Percentiles rank a stretch among this genome's conserved stretches.
Evolutionary conservation across 768 basidiomycete genomes (phyloP).

Genomic region (Albatrellus ellisii): DNA sequence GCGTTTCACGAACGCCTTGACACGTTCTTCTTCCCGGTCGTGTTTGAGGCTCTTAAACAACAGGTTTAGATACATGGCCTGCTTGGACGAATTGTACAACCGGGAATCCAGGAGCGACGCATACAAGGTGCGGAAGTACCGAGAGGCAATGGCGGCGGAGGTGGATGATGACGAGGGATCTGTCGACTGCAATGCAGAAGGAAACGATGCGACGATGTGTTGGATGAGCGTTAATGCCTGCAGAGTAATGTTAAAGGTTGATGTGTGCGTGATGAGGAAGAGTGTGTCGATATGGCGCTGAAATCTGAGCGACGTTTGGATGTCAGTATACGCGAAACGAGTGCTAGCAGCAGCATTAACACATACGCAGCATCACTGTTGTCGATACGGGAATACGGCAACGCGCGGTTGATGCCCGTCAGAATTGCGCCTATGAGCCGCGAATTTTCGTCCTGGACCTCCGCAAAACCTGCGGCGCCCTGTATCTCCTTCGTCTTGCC

Average conservation of each 20-base stretch:
- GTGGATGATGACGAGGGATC: conserved; percentile 28
- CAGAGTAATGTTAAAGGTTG: conserved; percentile 93
- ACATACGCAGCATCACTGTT: conserved; percentile 51
- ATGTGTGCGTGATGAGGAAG: conserved; percentile 89
- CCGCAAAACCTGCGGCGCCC: conserved; percentile 54
- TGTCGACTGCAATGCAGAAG: conserved; percentile 25
- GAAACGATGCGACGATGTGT: conserved; percentile 55
- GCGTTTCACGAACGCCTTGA: conserved; percentile 71
- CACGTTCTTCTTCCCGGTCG: conserved; percentile 42
- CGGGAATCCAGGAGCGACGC: conserved; percentile 79
- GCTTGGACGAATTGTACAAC: conserved; percentile 74
- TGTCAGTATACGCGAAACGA: not conserved
- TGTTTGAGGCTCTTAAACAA: conserved; percentile 83
- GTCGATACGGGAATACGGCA: conserved; percentile 83
- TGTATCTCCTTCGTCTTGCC: conserved; percentile 30
- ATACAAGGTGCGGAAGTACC: conserved; percentile 79
- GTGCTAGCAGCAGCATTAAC: not conserved
- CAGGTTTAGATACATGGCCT: conserved; percentile 94
- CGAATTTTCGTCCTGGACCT: conserved; percentile 69
- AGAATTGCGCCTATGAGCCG: conserved; percentile 82
- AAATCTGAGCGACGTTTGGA: conserved; percentile 34
- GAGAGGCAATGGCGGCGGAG: conserved; percentile 38
- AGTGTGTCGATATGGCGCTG: conserved; percentile 83
- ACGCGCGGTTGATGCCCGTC: conserved; percentile 88
- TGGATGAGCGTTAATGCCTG: conserved; percentile 85